A percentile compares a stretch with the other conserved stretches of the same genome.
Conservation (phyloP, 192 early-diverging fungal species). For the Gryganskiella cystojenkinii region DNA sequence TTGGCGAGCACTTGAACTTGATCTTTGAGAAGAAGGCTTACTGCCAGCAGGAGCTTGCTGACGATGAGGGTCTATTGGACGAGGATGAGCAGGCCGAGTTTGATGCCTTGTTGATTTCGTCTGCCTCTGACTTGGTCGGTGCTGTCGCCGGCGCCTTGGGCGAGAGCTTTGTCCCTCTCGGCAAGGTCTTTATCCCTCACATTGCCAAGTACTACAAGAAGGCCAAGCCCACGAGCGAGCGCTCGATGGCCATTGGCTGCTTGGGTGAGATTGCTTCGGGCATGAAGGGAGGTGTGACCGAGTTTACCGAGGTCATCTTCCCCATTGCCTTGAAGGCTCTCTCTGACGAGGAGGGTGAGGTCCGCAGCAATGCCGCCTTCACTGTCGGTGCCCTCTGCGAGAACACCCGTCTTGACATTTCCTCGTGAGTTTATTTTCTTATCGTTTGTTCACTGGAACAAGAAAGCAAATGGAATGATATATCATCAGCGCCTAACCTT, state of each 20-base stretch:
- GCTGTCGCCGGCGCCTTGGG: conserved; percentile 81
- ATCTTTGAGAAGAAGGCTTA: conserved; percentile 80
- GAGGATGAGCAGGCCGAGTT: conserved; percentile 89
- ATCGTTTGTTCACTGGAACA: too few species aligned
- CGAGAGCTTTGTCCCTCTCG: conserved; percentile 76
- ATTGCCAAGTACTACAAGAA: conserved; percentile 83
- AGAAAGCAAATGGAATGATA: too few species aligned
- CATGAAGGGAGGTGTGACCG: conserved; percentile 67
- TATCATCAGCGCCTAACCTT: conserved; percentile 4
- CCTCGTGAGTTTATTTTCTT: conserved; percentile 54
- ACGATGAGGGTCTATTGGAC: conserved; percentile 71
- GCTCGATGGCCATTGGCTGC: conserved; percentile 91
- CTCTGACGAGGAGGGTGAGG: conserved; percentile 81
- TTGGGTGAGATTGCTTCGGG: conserved; percentile 83
- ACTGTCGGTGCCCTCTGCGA: conserved; percentile 79
- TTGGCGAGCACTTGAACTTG: conserved; percentile 46
- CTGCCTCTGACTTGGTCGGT: conserved; percentile 85
- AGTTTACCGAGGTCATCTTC: conserved; percentile 73
- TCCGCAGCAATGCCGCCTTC: conserved; percentile 89
- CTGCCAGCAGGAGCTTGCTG: conserved; percentile 78
- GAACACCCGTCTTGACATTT: conserved; percentile 73
- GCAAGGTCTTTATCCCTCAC: conserved; percentile 82
- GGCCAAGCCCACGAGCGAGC: conserved; percentile 73
- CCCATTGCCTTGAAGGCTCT: conserved; percentile 77
- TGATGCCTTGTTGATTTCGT: conserved; percentile 82